Conservation (phyloP, 2,329 filamentous ascomycete genomes). For the Aspergillus transmontanensis region DNA sequence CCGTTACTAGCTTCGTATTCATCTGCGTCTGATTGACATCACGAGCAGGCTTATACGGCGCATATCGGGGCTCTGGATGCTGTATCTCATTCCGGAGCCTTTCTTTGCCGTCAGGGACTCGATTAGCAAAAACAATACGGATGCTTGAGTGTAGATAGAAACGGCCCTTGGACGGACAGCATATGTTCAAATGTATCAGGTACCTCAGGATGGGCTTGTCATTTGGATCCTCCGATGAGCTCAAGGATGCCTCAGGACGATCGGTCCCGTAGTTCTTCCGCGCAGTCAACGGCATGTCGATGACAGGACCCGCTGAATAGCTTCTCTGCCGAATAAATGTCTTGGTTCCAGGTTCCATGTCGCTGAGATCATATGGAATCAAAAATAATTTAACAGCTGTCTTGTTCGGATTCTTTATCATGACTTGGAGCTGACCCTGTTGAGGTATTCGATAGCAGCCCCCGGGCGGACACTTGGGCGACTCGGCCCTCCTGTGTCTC, state of each 20-base stretch:
- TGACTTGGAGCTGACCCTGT: slow-evolving; percentile 91
- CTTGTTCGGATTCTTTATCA: slow-evolving; percentile 98
- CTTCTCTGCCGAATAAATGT: slow-evolving; percentile 94
- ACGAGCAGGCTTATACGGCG: slow-evolving; percentile 71
- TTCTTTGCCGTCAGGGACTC: slow-evolving; percentile 93
- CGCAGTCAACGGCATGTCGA: slow-evolving; percentile 64
- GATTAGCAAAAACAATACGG: slow-evolving; percentile 93
- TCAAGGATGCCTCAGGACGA: slow-evolving; percentile 56
- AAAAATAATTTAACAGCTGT: slow-evolving; percentile 96
- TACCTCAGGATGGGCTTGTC: slow-evolving; percentile 78
- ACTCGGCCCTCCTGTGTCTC: slow-evolving; percentile 60
- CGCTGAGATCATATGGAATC: slow-evolving; percentile 86
- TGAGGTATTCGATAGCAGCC: slow-evolving; percentile 93
- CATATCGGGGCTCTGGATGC: slow-evolving; percentile 83
- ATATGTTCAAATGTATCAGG: slow-evolving; percentile 90
- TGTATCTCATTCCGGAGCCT: slow-evolving; percentile 88
- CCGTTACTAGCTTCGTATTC: slow-evolving; percentile 57
- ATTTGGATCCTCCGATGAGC: slow-evolving; percentile 39
- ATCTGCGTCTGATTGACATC: slow-evolving; percentile 46
- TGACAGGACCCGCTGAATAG: slow-evolving; percentile 83
- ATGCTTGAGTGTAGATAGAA: slow-evolving; percentile 92
- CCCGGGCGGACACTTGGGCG: slow-evolving; percentile 72
- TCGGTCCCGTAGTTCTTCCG: slow-evolving; percentile 52
- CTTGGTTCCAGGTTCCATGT: slow-evolving; percentile 92
- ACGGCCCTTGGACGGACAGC: slow-evolving; percentile 77